Conservation (phyloP, 2,329 filamentous ascomycete species). For the Calonectria multiphialidica region DNA sequence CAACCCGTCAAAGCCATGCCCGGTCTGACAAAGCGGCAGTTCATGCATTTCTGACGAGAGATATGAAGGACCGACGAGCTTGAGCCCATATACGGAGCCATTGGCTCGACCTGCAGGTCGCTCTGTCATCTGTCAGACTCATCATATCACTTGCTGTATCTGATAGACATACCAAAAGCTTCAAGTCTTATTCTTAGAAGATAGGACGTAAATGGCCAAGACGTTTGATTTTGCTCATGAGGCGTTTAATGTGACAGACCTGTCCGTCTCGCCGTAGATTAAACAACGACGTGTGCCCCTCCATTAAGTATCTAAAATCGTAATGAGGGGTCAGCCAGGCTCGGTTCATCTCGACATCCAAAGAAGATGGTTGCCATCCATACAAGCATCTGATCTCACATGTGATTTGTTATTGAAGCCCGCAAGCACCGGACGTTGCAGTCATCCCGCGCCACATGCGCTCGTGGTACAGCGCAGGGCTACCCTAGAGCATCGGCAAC, state of each 20-base stretch:
- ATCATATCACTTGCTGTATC: not conserved
- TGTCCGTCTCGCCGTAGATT: not conserved
- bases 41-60: not conserved
- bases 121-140: not conserved
- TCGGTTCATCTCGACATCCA: not conserved
- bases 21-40: not conserved
- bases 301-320: no score
- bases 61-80: not conserved
- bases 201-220: not conserved
- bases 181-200: not conserved
- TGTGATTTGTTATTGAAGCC: not conserved
- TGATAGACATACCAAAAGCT: not conserved
- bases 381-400: not conserved
- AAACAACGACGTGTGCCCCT: not conserved
- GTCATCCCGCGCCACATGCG: not conserved
- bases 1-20: no score
- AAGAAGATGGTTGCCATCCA: not conserved
- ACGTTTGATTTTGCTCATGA: not conserved
- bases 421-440: not conserved
- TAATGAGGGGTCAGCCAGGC: not conserved
- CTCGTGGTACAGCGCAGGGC: not conserved
- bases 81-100: not conserved
- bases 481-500: not conserved
- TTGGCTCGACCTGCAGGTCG: not conserved
- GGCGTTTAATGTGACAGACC: not conserved